Percentiles rank a stretch among this genome's conserved stretches.
phyloP scores from a whole-genome alignment of 2,329 filamentous ascomycete species.

The Nemania serpens region DNA sequence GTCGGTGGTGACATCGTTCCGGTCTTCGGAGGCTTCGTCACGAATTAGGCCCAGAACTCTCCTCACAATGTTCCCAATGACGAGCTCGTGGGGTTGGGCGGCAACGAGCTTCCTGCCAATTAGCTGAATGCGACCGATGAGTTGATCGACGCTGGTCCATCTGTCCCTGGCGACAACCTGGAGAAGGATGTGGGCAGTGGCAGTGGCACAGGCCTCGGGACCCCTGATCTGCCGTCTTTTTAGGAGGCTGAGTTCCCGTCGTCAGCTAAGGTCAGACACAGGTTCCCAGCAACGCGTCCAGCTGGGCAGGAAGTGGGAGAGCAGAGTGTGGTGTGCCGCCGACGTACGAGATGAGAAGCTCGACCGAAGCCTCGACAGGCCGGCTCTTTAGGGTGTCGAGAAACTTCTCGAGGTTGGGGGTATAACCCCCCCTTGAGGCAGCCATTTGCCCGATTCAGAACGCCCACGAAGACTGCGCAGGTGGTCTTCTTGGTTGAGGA shows the following conservation, averaged over 20 bases:
- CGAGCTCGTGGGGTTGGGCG: slow-evolving; percentile 87
- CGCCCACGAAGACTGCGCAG: background rate
- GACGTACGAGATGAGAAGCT: slow-evolving; percentile 78
- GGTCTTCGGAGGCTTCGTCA: slow-evolving; percentile 84
- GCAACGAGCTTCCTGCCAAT: slow-evolving; percentile 78
- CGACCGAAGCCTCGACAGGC: slow-evolving; percentile 79
- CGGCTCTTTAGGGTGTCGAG: slow-evolving; percentile 78
- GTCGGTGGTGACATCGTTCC: slow-evolving; percentile 67
- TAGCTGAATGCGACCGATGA: slow-evolving; percentile 79
- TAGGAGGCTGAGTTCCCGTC: slow-evolving; percentile 66
- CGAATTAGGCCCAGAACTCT: slow-evolving; percentile 88
- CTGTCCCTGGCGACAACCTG: slow-evolving; percentile 83
- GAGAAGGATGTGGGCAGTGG: slow-evolving; percentile 85
- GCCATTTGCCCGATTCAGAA: slow-evolving; percentile 53
- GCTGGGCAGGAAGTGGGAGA: background rate
- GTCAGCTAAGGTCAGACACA: background rate
- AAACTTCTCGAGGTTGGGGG: slow-evolving; percentile 78
- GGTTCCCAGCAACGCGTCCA: too few relatives aligned
- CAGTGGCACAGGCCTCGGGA: slow-evolving; percentile 85
- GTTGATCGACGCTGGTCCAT: slow-evolving; percentile 75
- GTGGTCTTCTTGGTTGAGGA: background rate
- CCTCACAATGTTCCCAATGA: slow-evolving; percentile 91
- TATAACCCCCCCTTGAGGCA: slow-evolving; percentile 58
- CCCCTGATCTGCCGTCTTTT: slow-evolving; percentile 90
- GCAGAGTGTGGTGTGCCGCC: background rate